Base-by-base conservation (phyloP, 2,329 filamentous ascomycete genomes). In the Chlorencoelia australis region DNA sequence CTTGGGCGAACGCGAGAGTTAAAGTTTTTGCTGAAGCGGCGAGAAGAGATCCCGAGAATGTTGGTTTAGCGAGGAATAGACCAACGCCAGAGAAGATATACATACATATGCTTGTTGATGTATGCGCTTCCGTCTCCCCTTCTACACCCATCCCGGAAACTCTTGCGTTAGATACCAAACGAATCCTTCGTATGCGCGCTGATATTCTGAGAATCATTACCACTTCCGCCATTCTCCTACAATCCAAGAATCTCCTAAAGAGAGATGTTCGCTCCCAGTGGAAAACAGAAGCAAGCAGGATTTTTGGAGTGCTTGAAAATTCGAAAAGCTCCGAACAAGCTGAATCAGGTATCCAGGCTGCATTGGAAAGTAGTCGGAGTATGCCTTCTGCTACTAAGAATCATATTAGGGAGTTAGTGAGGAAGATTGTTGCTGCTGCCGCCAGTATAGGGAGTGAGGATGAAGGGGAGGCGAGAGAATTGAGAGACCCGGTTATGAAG, bases 171-270 rank as follows among this genome's bases (percentile, higher is more conserved):
- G 84, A 91, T 48, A 56, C 66, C 26, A 70, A 68, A 35, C 79
- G 83, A 11, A 71, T 85, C 27, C 58, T 62, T 3, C 66, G 67
- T 15, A 68, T 75, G 31, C 71, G 75, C 7, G 57, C 61, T 17
- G 66, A 75, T 40, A 67, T 75, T 1, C 60, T 79, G 30, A 71
- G 75, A 29, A 79, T 89, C 48, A 73, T 83, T 15, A 82, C 81
- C 1, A 73, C 81, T 3, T 82, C 80, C 1, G 79, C 82, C 0
- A 79, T 89, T 31, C 64, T 88, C 18, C 63, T 89, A 10, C 85
- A 86, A 34, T 81, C 79, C 58, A 91, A 91, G 64, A 89, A 87
- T 48, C 66, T 89, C 6, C 69, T 91, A 20, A 88, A 87, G 60
- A 75, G 84, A 11, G 83, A 89, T 52, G 81, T 86, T 3, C 75